Base-by-base conservation (phyloP, 2,329 filamentous ascomycete genomes). In the Fusarium verrucosum region DNA sequence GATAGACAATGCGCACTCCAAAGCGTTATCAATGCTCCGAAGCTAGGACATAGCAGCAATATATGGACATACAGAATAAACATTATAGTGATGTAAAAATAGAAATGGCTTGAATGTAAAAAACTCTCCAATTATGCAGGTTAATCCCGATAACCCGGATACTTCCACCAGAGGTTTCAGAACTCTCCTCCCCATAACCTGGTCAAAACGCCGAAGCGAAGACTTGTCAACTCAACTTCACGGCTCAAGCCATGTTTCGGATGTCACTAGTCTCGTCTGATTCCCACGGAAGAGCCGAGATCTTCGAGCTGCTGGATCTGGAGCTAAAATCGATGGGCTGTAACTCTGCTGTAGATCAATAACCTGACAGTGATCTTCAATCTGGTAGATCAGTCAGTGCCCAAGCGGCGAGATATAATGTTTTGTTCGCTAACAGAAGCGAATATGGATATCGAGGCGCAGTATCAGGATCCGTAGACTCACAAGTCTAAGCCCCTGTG, bases 281-380 rank as follows among this genome's bases (percentile, higher is more conserved):
- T 60, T 30, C 36, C 36, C 20, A 17, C 17, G 33, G 11, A 40
- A 19, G 23, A 50, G 33, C 54, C 46, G 54, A 58, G 43, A 64
- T 65, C 35, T 44, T 52, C 33, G 26, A 41, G 44, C 49, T 32
- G 17, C 40, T 42, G 23, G 61, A 62, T 62, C 56, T 32, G 62
- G 40, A 47, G 32, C 59, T 50, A 63, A 54, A 23, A n/a, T 55
- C n/a, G 19, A 51, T 42, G 22, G 25, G 55, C 26, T 44, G 41
- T 32, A 32, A 40, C 33, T 58, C 14, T 40, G 35, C 26, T 32
- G 30, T 45, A 63, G 43, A 56, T 65, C 55, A 45, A 54, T 22
- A 26, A 13, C n/a, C 20, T 20, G 32, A 43, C 20, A 41, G 36
- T 30, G 47, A 54, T 35, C 54, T 50, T 35, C 43, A 46, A 13